A percentile compares a stretch with the other conserved stretches of the same genome.
Evolutionary conservation across 1,139 yeast species (phyloP).

Genomic region (Geotrichum aggregatum): DNA sequence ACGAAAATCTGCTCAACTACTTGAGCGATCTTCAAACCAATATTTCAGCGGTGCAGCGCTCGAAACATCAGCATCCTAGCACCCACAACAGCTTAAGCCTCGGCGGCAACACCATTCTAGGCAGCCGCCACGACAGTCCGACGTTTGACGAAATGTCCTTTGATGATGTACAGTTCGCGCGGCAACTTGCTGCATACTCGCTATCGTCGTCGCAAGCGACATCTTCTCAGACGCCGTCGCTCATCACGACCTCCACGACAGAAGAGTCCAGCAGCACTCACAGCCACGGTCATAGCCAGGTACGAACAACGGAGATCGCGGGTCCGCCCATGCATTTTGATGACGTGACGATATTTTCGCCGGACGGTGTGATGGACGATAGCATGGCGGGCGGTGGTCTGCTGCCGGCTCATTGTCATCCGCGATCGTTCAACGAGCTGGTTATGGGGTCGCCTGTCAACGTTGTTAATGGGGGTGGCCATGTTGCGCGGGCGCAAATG

Average conservation of each 20-base stretch:
- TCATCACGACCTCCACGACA: background rate
- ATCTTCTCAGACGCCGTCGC: background rate
- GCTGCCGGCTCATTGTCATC: background rate
- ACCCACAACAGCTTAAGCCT: too few species aligned
- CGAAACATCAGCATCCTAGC: too few species aligned
- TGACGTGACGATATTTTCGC: constrained; percentile 11
- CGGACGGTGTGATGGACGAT: background rate
- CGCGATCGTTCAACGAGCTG: too few species aligned
- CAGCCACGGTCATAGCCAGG: too few species aligned
- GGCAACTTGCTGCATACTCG: background rate
- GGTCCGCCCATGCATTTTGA: background rate
- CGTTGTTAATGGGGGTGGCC: too few species aligned
- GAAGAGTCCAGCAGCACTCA: background rate
- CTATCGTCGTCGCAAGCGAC: background rate
- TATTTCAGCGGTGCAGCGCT: constrained; percentile 1
- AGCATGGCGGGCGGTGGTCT: too few species aligned
- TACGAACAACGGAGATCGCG: background rate
- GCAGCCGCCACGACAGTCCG: too few species aligned
- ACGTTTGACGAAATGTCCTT: constrained; percentile 3
- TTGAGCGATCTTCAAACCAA: constrained; percentile 10
- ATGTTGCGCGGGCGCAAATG: too few species aligned
- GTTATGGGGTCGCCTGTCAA: too few species aligned
- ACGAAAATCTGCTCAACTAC: constrained; percentile 3
- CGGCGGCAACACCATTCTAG: too few species aligned
- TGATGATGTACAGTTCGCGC: background rate